Conservation (phyloP, 108 stramenopile species). For the Cyclotella cryptica region DNA sequence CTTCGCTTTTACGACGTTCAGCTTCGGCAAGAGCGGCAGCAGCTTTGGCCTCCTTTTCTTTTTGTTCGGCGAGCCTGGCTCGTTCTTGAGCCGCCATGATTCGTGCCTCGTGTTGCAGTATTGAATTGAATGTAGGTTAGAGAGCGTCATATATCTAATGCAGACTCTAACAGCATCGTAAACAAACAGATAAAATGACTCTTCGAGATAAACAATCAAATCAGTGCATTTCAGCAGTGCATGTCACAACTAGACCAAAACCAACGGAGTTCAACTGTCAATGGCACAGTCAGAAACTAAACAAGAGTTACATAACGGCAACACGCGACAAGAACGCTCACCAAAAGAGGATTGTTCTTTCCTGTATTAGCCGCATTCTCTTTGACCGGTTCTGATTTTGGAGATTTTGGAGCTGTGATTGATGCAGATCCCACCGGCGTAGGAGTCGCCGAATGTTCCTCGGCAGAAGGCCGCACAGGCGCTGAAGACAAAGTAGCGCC, state of each 20-base stretch:
- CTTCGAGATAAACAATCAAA: too few relatives aligned
- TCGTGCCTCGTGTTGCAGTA: conserved; percentile 65
- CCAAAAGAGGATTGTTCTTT: conserved; percentile 71
- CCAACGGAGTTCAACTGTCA: too few relatives aligned
- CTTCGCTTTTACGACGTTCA: conserved; percentile 17
- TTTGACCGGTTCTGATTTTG: conserved; percentile 23
- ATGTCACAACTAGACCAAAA: too few relatives aligned
- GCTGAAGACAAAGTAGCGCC: too few relatives aligned
- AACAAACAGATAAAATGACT: too few relatives aligned
- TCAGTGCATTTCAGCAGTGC: too few relatives aligned
- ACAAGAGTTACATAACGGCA: background rate
- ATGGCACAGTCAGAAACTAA: too few relatives aligned
- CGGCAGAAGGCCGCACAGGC: background rate
- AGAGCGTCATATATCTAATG: too few relatives aligned
- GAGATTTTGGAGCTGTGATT: too few relatives aligned
- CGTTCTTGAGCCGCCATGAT: conserved; percentile 90
- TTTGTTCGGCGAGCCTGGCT: conserved; percentile 52
- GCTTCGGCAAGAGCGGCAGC: conserved; percentile 38
- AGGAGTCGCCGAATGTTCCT: conserved; percentile 27
- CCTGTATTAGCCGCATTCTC: conserved; percentile 22
- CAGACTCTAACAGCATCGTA: too few relatives aligned
- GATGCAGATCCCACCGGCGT: conserved; percentile 33
- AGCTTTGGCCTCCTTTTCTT: conserved; percentile 39
- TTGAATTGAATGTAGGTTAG: background rate
- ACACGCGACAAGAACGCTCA: conserved; percentile 47